Conservation (phyloP, 805 yeast genomes). For the Metschnikowia hibisci region DNA sequence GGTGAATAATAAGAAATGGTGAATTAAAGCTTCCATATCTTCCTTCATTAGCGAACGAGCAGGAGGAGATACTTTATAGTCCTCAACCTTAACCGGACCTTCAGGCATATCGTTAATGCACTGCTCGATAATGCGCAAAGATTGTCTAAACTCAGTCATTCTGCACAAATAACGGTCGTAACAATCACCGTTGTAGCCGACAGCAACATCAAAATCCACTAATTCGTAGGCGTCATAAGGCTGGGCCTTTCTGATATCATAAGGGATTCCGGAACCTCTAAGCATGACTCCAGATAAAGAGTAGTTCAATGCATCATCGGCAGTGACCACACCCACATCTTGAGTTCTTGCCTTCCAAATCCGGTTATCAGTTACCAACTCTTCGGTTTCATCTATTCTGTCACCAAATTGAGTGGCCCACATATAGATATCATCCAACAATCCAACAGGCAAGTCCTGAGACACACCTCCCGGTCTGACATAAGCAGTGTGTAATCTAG, state of each 20-base stretch:
- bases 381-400: constrained; percentile 87
- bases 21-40: constrained; percentile 90
- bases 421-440: constrained; percentile 87
- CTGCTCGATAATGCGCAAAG: constrained; percentile 83
- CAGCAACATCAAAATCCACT: constrained; percentile 84
- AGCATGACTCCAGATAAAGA: constrained; percentile 83
- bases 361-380: constrained; percentile 83
- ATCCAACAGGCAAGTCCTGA: constrained; percentile 81
- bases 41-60: constrained; percentile 80
- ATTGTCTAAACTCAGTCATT: constrained; percentile 91
- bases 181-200: constrained; percentile 85
- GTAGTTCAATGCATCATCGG: constrained; percentile 83
- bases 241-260: constrained; percentile 78
- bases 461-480: constrained; percentile 91
- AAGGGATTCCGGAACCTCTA: constrained; percentile 87
- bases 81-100: constrained; percentile 89
- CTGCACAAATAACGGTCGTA: constrained; percentile 84
- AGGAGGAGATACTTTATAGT: constrained; percentile 80
- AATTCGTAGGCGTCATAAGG: constrained; percentile 88
- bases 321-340: constrained; percentile 75
- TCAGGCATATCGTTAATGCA: constrained; percentile 90
- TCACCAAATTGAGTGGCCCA: constrained; percentile 97
- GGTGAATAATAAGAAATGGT: constrained; percentile 82
- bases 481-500: constrained; percentile 84
- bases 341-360: constrained; percentile 87